phyloP scores from a whole-genome alignment of 2,329 filamentous ascomycete genomes.

The Aspergillus felis region DNA sequence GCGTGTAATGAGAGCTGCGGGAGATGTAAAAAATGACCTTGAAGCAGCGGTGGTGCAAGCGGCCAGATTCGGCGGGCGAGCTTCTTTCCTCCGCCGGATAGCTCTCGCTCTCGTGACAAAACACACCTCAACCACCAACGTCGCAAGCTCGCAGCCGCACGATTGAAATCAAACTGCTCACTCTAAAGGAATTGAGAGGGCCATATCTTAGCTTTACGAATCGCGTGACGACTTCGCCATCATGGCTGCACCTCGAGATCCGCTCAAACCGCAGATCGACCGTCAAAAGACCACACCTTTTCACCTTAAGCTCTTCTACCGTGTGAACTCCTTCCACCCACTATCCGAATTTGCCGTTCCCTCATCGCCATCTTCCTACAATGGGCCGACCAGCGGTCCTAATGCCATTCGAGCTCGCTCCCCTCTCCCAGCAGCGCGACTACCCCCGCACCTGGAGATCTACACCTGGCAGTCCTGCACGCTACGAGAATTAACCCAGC shows the following conservation, averaged over 20 bases:
- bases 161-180: neutral
- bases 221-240: neutral
- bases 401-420: conserved; percentile 34
- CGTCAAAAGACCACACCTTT: conserved; percentile 74
- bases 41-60: neutral
- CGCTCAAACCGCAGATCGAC: conserved; percentile 50
- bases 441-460: conserved; percentile 68
- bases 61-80: neutral
- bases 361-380: conserved; percentile 18
- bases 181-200: neutral
- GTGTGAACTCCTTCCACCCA: conserved; percentile 65
- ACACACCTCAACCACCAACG: neutral
- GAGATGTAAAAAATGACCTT: neutral
- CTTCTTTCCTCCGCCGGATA: neutral
- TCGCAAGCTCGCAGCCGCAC: neutral
- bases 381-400: conserved; percentile 33
- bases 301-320: conserved; percentile 80
- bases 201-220: neutral
- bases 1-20: neutral
- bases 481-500: conserved; percentile 73
- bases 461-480: conserved; percentile 85
- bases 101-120: neutral
- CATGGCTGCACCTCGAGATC: conserved; percentile 25
- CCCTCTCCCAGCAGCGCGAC: conserved; percentile 53
- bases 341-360: conserved; percentile 39